Evolutionary conservation across 345 rosid genomes (phyloP).

Genomic region (Arabidopsis arenosa): DNA sequence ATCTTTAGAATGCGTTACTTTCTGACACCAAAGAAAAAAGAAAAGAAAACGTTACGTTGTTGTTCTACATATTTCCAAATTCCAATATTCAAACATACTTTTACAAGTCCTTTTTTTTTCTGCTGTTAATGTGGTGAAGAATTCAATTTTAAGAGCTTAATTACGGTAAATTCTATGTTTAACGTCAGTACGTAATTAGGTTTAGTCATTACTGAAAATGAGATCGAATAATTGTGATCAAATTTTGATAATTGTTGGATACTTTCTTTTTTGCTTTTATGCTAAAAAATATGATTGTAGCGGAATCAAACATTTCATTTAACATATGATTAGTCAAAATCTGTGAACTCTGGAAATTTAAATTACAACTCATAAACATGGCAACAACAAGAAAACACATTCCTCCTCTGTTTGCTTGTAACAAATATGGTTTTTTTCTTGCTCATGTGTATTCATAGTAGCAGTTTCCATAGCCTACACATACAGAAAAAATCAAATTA

Average conservation of each 20-base stretch:
- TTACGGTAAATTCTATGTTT: neutral
- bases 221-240: neutral
- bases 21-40: neutral
- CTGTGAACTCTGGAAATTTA: neutral
- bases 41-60: neutral
- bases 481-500: neutral
- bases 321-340: neutral
- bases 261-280: neutral
- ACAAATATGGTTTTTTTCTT: neutral
- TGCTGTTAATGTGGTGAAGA: neutral
- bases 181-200: neutral
- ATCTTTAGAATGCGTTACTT: constrained; percentile 2
- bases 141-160: neutral
- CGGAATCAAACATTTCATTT: constrained; percentile 3
- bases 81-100: neutral
- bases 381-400: no score
- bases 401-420: constrained; percentile 11
- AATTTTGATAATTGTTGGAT: neutral
- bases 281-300: neutral
- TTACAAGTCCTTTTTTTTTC: neutral
- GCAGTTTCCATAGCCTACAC: constrained; percentile 65
- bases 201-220: neutral
- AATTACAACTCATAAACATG: constrained; percentile 6
- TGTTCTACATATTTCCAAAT: neutral
- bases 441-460: constrained; percentile 45